phyloP scores from a whole-genome alignment of 345 rosid genomes.

The Camelina sativa region DNA sequence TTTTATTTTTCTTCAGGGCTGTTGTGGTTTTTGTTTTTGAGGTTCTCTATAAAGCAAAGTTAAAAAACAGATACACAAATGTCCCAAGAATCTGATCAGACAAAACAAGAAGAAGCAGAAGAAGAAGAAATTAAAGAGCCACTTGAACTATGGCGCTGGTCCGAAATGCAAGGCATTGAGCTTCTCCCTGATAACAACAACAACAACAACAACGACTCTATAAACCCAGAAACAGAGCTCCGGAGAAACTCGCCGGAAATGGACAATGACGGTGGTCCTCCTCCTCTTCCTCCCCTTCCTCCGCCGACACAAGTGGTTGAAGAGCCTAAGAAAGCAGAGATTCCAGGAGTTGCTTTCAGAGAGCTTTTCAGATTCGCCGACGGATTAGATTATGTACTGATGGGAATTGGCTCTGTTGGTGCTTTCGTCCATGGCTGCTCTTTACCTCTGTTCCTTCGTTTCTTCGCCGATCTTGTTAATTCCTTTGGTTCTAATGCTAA shows the following conservation, averaged over 20 bases:
- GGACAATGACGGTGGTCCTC: conserved; percentile 53
- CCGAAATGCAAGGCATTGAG: conserved; percentile 99
- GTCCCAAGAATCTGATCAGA: conserved; percentile 67
- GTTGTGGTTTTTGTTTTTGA: conserved; percentile 48
- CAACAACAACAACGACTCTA: conserved; percentile 35
- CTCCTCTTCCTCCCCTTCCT: conserved; percentile 31
- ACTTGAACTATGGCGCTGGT: conserved; percentile 94
- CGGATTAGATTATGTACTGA: conserved; percentile 84
- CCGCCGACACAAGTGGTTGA: conserved; percentile 5
- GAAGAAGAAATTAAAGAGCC: conserved; percentile 60
- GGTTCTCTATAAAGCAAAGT: conserved; percentile 50
- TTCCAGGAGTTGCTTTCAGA: conserved; percentile 65
- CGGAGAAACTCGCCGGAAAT: conserved; percentile 45
- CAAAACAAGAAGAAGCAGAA: conserved; percentile 55
- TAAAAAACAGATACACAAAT: conserved; percentile 58
- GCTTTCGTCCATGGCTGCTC: conserved; percentile 96
- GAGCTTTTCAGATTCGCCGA: conserved; percentile 98
- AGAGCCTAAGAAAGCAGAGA: conserved; percentile 58
- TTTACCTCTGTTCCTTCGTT: conserved; percentile 87
- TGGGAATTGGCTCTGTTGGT: conserved; percentile 96
- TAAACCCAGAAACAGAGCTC: conserved; percentile 32
- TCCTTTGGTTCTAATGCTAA: conserved; percentile 96
- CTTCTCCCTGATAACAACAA: conserved; percentile 54
- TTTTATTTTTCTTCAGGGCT: conserved; percentile 25
- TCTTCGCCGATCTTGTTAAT: conserved; percentile 99